A percentile compares a stretch with the other conserved stretches of the same genome.
These are phyloP conservation scores for Suillus tomentosus DNA, from an alignment of 768 basidiomycete species.

Conservation along the genomic window DNA sequence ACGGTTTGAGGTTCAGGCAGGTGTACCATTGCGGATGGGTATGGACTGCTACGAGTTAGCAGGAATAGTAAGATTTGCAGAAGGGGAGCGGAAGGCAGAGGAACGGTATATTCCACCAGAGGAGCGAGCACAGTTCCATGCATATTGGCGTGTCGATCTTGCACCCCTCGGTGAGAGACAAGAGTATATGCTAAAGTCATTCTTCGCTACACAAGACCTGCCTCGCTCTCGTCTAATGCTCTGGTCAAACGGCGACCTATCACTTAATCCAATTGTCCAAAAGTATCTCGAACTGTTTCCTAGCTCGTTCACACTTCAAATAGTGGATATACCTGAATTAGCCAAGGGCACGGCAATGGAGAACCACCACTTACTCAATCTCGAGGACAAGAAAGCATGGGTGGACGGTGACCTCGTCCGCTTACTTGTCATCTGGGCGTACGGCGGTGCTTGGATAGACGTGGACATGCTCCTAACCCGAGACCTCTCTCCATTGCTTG, in stretches of 20 bases:
- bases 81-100: conserved; percentile 9
- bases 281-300: conserved; percentile 66
- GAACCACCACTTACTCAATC: conserved; percentile 56
- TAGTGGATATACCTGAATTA: conserved; percentile 67
- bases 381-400: conserved; percentile 83
- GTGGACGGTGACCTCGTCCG: conserved; percentile 91
- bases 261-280: conserved; percentile 55
- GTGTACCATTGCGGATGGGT: conserved; percentile 74
- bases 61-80: conserved; percentile 59
- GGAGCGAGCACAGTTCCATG: conserved; percentile 73
- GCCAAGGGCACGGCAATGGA: conserved; percentile 80
- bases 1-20: conserved; percentile 75
- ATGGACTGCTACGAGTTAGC: conserved; percentile 94
- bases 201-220: conserved; percentile 88
- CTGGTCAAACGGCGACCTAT: conserved; percentile 89
- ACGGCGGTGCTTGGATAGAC: conserved; percentile 95
- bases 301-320: conserved; percentile 64
- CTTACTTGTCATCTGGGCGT: conserved; percentile 82
- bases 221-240: conserved; percentile 69
- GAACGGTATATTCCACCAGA: conserved; percentile 35
- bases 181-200: conserved; percentile 87
- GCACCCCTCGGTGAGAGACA: conserved; percentile 77
- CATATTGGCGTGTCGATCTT: conserved; percentile 93
- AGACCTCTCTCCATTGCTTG: conserved; percentile 80
- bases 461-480: conserved; percentile 94